Conservation (phyloP, 1,139 yeast species). For the Candida sp. region DNA sequence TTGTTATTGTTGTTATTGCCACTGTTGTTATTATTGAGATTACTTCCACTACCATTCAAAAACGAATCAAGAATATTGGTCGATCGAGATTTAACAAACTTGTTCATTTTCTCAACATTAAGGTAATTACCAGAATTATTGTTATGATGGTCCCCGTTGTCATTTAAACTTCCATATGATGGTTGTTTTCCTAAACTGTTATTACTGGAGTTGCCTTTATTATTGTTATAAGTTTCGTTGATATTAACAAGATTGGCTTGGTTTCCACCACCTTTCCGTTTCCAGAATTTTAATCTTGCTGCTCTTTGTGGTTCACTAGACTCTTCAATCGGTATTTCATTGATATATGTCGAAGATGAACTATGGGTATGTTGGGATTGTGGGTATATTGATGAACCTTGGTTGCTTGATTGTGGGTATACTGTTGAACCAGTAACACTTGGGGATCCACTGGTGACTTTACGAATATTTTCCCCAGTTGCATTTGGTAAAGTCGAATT, state of each 20-base stretch:
- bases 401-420: conserved; percentile 7
- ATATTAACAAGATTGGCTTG: conserved; percentile 4
- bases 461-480: not conserved
- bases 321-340: conserved; percentile 20
- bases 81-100: conserved; percentile 41
- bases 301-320: conserved; percentile 40
- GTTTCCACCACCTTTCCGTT: conserved; percentile 32
- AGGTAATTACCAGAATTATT: not conserved
- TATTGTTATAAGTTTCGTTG: not conserved
- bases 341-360: conserved; percentile 1
- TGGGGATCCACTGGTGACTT: conserved; percentile 3
- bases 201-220: not conserved
- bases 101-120: conserved; percentile 3
- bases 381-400: conserved; percentile 10
- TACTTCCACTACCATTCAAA: conserved; percentile 14
- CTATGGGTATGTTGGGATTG: conserved; percentile 4
- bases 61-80: conserved; percentile 44
- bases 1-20: conserved; percentile 2
- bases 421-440: conserved; percentile 7
- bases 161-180: not conserved
- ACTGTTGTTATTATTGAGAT: not conserved
- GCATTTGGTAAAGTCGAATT: conserved; percentile 6
- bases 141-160: not conserved
- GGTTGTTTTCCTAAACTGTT: not conserved
- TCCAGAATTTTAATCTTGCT: conserved; percentile 52